Conservation (phyloP, 163 green algal genomes). For the Picocystis sp. region DNA sequence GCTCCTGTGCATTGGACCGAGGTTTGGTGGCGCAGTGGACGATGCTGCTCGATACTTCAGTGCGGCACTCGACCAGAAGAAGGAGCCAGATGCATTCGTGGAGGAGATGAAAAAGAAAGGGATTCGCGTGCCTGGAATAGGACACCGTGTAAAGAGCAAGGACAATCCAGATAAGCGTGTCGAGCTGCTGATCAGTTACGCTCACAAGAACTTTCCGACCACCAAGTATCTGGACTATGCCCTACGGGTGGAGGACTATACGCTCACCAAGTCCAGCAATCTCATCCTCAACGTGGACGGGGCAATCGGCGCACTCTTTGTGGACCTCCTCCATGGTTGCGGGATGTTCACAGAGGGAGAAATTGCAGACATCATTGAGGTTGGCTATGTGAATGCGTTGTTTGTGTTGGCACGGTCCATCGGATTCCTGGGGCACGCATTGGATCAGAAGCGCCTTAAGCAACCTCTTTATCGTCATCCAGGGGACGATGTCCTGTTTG, state of each 20-base stretch:
- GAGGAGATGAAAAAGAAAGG: conserved; percentile 77
- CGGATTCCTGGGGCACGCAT: conserved; percentile 72
- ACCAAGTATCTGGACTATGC: conserved; percentile 79
- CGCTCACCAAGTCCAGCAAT: conserved; percentile 69
- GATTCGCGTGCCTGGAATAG: conserved; percentile 75
- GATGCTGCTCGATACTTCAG: conserved; percentile 52
- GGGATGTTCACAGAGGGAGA: conserved; percentile 36
- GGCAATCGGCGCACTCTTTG: conserved; percentile 80
- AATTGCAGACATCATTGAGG: conserved; percentile 57
- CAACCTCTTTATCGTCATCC: conserved; percentile 81
- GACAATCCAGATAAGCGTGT: conserved; percentile 92
- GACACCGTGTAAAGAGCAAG: conserved; percentile 87
- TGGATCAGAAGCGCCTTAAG: conserved; percentile 84
- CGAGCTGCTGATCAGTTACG: conserved; percentile 73
- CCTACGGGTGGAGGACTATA: conserved; percentile 72
- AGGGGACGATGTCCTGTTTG: conserved; percentile 34
- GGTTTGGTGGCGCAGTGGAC: conserved; percentile 84
- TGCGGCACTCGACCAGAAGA: conserved; percentile 12
- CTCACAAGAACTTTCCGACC: conserved; percentile 59
- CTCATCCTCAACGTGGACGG: conserved; percentile 74
- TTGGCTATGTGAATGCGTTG: conserved; percentile 84
- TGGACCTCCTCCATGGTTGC: conserved; percentile 52
- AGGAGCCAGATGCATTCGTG: conserved; percentile 59
- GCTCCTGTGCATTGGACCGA: conserved; percentile 77
- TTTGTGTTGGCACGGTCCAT: conserved; percentile 85